phyloP scores from a whole-genome alignment of 139 green algal species.

The Volvox africanus region DNA sequence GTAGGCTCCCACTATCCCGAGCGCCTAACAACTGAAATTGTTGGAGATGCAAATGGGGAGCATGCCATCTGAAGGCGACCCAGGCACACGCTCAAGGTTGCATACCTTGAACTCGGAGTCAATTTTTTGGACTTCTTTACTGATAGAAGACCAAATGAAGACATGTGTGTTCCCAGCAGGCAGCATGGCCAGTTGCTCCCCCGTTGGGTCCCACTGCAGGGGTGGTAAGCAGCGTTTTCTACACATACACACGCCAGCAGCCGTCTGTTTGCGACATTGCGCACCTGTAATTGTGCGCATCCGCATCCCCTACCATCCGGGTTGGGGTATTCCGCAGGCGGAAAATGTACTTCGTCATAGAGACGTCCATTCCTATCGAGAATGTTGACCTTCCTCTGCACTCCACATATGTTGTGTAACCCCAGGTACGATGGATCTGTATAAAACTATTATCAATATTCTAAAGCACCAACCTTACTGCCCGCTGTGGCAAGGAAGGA shows the following conservation, averaged over 20 bases:
- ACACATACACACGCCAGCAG: background rate
- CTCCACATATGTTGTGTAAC: background rate
- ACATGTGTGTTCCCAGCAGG: constrained; percentile 70
- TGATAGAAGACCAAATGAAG: constrained; percentile 72
- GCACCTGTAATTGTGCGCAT: constrained; percentile 62
- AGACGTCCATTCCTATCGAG: constrained; percentile 75
- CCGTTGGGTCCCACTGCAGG: constrained; percentile 76
- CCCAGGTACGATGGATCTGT: background rate
- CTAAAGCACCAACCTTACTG: constrained; percentile 59
- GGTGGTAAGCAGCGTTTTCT: background rate
- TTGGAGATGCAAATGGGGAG: too few relatives aligned
- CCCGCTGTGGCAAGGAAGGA: constrained; percentile 63
- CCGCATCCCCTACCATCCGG: constrained; percentile 42
- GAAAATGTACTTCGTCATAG: constrained; percentile 72
- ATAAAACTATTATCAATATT: background rate
- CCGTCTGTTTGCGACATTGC: background rate
- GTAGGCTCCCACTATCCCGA: too few relatives aligned
- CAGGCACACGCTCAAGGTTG: too few relatives aligned
- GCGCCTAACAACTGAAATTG: too few relatives aligned
- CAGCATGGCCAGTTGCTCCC: constrained; percentile 78
- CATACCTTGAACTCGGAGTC: constrained; percentile 79
- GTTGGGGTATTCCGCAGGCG: constrained; percentile 58
- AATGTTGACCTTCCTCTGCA: constrained; percentile 77
- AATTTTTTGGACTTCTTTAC: constrained; percentile 72
- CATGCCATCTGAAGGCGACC: too few relatives aligned